These are phyloP conservation scores for Oryza nivara DNA, from an alignment of 176 grass and related monocot genomes.

Conservation along the genomic window DNA sequence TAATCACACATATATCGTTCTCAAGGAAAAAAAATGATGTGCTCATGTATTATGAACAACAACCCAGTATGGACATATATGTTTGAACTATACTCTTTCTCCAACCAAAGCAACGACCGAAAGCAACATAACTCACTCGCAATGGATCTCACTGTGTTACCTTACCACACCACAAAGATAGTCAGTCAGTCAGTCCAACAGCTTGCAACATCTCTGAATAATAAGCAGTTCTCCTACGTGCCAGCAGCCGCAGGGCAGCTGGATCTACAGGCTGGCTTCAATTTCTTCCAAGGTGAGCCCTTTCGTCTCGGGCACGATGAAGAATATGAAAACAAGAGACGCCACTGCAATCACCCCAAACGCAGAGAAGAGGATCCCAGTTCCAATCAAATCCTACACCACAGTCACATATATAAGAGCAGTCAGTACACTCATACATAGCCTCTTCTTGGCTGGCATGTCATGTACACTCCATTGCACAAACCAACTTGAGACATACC, in stretches of 20 bases:
- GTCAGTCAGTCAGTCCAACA: neutral
- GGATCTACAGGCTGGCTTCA: conserved; percentile 72
- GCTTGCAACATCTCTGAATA: neutral
- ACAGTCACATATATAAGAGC: conserved; percentile 9
- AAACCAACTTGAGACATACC: conserved; percentile 50
- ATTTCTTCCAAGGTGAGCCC: conserved; percentile 96
- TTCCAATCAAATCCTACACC: conserved; percentile 77
- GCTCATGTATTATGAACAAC: neutral
- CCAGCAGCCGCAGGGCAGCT: neutral
- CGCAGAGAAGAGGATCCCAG: conserved; percentile 68
- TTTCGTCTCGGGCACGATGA: conserved; percentile 87
- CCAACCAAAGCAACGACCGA: neutral
- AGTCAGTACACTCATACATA: neutral
- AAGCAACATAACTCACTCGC: neutral
- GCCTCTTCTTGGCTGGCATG: neutral
- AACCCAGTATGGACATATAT: neutral
- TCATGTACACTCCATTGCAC: conserved; percentile 6
- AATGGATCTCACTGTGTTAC: neutral
- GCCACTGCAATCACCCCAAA: conserved; percentile 82
- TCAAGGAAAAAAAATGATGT: neutral
- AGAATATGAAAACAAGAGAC: conserved; percentile 83
- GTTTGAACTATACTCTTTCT: neutral
- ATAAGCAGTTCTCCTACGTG: neutral
- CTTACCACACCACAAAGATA: neutral
- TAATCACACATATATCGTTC: neutral